Percentiles rank a stretch among this genome's conserved stretches.
phyloP scores from a whole-genome alignment of 2,329 filamentous ascomycete genomes.

The Waltergamsia citrina region DNA sequence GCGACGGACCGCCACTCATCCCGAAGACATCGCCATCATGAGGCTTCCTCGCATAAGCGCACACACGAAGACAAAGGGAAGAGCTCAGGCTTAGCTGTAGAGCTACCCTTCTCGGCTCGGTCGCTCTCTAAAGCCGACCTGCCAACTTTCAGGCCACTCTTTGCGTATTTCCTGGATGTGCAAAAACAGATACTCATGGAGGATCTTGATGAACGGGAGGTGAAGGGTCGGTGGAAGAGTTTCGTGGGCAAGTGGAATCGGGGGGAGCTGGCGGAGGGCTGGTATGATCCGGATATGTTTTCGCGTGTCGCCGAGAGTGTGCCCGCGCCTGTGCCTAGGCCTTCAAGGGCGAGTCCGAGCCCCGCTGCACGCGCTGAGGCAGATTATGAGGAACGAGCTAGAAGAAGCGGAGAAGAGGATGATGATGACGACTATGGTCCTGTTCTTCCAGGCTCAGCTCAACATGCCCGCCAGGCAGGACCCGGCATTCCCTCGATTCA shows the following conservation, averaged over 20 bases:
- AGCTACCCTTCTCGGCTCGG: slow-evolving; percentile 57
- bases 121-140: slow-evolving; percentile 61
- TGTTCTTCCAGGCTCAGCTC: no score
- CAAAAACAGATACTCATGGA: slow-evolving; percentile 70
- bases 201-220: slow-evolving; percentile 63
- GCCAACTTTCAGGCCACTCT: slow-evolving; percentile 56
- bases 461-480: slow-evolving; percentile 26
- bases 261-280: slow-evolving; percentile 76
- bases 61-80: slow-evolving; percentile 6
- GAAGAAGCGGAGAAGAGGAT: no score
- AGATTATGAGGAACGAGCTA: slow-evolving; percentile 41
- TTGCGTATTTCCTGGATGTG: slow-evolving; percentile 77
- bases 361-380: slow-evolving; percentile 35
- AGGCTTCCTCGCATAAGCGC: slow-evolving; percentile 5
- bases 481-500: slow-evolving; percentile 60
- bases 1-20: no score
- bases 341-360: slow-evolving; percentile 19
- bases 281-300: slow-evolving; percentile 79
- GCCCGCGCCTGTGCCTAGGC: slow-evolving; percentile 5
- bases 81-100: not conserved
- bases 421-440: no score
- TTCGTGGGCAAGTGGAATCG: slow-evolving; percentile 90
- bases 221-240: slow-evolving; percentile 83
- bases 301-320: slow-evolving; percentile 21
- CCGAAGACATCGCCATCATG: not conserved